Evolutionary conservation across 306 rosid genomes (phyloP), one percentile per base, ranked within the genome.

Genomic region (Rubus idaeus): DNA sequence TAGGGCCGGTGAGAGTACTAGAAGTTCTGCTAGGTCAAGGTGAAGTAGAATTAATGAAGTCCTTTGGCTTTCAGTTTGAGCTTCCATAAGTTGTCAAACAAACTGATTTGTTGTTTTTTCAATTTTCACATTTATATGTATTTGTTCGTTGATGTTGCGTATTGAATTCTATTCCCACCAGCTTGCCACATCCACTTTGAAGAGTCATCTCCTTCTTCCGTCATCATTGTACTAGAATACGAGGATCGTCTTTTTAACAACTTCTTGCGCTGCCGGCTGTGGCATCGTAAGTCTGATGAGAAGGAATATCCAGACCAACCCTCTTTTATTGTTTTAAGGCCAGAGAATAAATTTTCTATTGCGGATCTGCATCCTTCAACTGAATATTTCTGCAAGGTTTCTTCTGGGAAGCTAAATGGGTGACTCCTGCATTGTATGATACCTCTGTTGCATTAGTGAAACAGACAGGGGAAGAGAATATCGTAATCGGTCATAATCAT

Each of bases 331-430:
- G 89, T 88, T 66, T 75, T 94, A 75, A 86, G 90, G 89, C 94
- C 98, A 0, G 91, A 88, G 83, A 94, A 90, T 81, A 88, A 77
- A 76, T 91, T 91, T 84, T 81, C 82, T 76, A 70, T 94, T 76
- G 88, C 80, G 41, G 75, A 89, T 73, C 97, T 94, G 74, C 81
- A 77, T 67, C 97, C 98, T 64, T 84, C 93, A 53, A 83, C 96
- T 8, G 93, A 89, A 82, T 94, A 91, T 80, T 77, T 79, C 65
- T 94, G 97, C 92, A 94, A 89, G 87, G 98, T 91, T 76, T 94
- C 91, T 76, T 74, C 63, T 87, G 91, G 77, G 98, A 94, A 84
- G 93, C 91, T 76, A 90, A 89, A 73, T 94, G 97, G 97, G 82
- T 79, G 53, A 90, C 97, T 39, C 89, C 91, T 63, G 83, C 87